Conservation (phyloP, 2,329 filamentous ascomycete genomes). For the Verticillium isaacii region DNA sequence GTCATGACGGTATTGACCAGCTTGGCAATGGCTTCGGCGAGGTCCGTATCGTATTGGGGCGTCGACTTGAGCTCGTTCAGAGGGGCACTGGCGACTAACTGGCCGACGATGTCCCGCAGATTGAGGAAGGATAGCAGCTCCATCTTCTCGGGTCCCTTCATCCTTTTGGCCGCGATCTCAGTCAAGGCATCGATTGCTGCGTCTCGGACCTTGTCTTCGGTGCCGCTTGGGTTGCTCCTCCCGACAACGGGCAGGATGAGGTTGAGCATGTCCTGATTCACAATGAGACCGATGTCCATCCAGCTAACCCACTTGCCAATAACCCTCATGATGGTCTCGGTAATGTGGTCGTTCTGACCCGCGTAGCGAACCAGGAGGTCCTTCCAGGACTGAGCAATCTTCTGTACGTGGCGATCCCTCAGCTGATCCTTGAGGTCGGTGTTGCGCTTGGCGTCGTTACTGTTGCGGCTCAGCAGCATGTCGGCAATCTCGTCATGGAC, state of each 20-base stretch:
- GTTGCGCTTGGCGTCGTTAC: constrained; percentile 77
- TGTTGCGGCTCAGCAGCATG: constrained; percentile 74
- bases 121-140: constrained; percentile 91
- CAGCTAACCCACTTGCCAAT: constrained; percentile 97
- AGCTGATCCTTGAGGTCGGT: constrained; percentile 88
- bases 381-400: constrained; percentile 86
- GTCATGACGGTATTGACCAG: constrained; percentile 86
- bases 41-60: constrained; percentile 86
- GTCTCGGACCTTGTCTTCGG: constrained; percentile 77
- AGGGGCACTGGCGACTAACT: constrained; percentile 79
- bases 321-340: constrained; percentile 87
- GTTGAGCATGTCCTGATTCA: constrained; percentile 83
- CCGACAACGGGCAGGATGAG: constrained; percentile 83
- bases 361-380: constrained; percentile 79
- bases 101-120: constrained; percentile 75
- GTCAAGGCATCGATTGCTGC: constrained; percentile 92
- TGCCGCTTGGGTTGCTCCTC: constrained; percentile 56
- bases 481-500: constrained; percentile 98
- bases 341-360: constrained; percentile 63
- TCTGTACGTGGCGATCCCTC: constrained; percentile 79
- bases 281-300: constrained; percentile 93
- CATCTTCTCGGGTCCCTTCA: constrained; percentile 90
- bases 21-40: constrained; percentile 92
- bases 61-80: constrained; percentile 75
- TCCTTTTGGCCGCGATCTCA: constrained; percentile 96